Base-by-base conservation (phyloP, 768 basidiomycete species). In the Gyrodon lividus region DNA sequence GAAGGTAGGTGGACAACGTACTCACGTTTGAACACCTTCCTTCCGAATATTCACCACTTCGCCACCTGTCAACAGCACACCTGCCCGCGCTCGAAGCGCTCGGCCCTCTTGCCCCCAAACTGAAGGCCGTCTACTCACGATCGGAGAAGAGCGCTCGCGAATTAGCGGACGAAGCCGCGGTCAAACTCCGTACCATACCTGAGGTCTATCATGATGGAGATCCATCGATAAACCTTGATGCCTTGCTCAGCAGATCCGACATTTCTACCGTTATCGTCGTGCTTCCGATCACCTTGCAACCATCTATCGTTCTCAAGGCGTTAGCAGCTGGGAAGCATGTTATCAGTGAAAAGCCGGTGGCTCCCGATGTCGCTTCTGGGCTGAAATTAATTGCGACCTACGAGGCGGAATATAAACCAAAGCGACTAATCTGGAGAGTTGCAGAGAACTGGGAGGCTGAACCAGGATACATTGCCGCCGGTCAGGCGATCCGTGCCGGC, bases 341-440 rank as follows among this genome's bases (percentile, higher is more conserved):
- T 43, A 64, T 94, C 53, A 87, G 86, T 67, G 92, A 96, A 74
- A 95, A 95, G 63, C 93, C 93, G 6, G 77, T 93, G 13, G 89
- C 83, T 3, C 75, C 83, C 37, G 84, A 87, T 59, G 81, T 92
- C 40, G 75, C 76, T 24, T 70, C 72, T 2, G 92, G 87, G 0
- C 68, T 81, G 41, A 72, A 74, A 54, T 74, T 93, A 43, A 84
- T 94, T 64, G 72, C 77, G 31, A 75, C 72, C 34, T 94, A 90
- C 67, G 79, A 88, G 57, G 65, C 68, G 47, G 70, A 74, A 44
- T 91, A 82, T 71, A 82, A 81, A 65, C 74, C 77, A 9, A 84
- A 84, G 60, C 85, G 84, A 6, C 63, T 91, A 38, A 70, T 90
- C 41, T 92, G 90, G 90, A 77, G 87, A 46, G 79, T 92, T 20